Conservation (phyloP, 768 basidiomycete genomes). For the Phallus indusiatus region DNA sequence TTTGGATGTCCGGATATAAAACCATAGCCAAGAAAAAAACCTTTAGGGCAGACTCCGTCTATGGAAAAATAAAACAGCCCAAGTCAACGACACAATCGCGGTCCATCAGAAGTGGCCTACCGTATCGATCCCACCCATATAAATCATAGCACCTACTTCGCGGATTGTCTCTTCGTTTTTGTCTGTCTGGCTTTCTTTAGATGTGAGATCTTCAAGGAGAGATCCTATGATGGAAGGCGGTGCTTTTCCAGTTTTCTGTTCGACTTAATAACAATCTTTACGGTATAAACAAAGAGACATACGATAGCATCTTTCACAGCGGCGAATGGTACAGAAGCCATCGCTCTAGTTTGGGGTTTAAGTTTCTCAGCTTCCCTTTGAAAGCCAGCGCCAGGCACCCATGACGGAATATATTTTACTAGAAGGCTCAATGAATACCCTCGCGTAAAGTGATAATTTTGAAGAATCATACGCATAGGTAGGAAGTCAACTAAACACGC, state of each 20-base stretch:
- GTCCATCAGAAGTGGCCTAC: not conserved
- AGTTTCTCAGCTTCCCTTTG: not conserved
- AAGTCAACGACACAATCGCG: not conserved
- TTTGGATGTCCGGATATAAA: constrained; percentile 8
- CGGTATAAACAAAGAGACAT: not conserved
- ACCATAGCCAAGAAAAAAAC: constrained; percentile 9
- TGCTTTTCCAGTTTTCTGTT: not conserved
- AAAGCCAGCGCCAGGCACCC: not conserved
- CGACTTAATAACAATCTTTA: not conserved
- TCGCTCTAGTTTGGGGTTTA: not conserved
- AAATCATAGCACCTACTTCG: not conserved
- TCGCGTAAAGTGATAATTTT: too few relatives aligned
- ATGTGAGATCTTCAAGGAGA: not conserved
- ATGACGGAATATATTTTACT: not conserved
- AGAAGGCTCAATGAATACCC: not conserved
- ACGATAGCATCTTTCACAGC: not conserved
- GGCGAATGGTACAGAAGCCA: not conserved
- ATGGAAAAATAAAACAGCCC: not conserved
- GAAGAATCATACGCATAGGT: not conserved
- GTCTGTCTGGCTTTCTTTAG: not conserved
- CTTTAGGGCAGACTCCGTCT: constrained; percentile 3
- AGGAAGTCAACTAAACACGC: not conserved
- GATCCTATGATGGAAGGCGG: not conserved
- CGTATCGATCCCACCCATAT: not conserved
- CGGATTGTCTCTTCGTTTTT: not conserved